Base-by-base conservation (phyloP, 2,329 filamentous ascomycete species). In the Podosphaera leucotricha region DNA sequence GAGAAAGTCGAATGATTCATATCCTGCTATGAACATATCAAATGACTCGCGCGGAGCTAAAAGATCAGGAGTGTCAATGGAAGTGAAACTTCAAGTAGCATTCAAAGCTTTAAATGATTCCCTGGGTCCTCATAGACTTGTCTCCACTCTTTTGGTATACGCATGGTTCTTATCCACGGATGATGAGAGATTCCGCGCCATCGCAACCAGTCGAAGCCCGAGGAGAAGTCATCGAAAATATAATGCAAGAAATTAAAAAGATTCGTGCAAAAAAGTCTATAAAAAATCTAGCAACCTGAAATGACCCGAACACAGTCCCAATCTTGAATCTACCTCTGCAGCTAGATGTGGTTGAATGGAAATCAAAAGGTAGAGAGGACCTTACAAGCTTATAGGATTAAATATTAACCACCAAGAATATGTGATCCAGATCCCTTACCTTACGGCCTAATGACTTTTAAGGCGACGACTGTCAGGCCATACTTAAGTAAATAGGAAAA, bases 1-100 rank as follows among this genome's bases (percentile, higher is more conserved):
- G 42, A 42, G 26, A 46, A 36, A 13, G 38, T 46, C 13, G 44
- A 46, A 35, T 28, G 44, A 22, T 43, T 36, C 36, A 46, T 28
- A 20, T 3, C 22, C 22, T 22, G 7, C 16, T 44, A 36, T 30
- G 41, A 16, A 16, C 41, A 4, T 46, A 44, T 36, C 3, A 43
- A n/a, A 43, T 43, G 11, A 43, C 36, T 21, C n/a, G 18, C n/a
- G 13, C 15, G 21, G 16, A 43, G 19, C 18, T 43, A 2, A 36
- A 22, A 22, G 41, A n/a, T 22, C 43, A 39, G 20, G 21, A 33
- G n/a, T 44, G 19, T 2, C 22, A 2, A 24, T 10, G 24, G 21
- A 44, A n/a, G 19, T 36, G 3, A 35, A 30, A 28, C 38, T 41
- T 6, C 38, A 41, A 41, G 36, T 45, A 26, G 37, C 38, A 18